Evolutionary conservation across 805 yeast genomes (phyloP), one percentile per base, ranked within the genome.

Genomic region (Teunomyces atbi): DNA sequence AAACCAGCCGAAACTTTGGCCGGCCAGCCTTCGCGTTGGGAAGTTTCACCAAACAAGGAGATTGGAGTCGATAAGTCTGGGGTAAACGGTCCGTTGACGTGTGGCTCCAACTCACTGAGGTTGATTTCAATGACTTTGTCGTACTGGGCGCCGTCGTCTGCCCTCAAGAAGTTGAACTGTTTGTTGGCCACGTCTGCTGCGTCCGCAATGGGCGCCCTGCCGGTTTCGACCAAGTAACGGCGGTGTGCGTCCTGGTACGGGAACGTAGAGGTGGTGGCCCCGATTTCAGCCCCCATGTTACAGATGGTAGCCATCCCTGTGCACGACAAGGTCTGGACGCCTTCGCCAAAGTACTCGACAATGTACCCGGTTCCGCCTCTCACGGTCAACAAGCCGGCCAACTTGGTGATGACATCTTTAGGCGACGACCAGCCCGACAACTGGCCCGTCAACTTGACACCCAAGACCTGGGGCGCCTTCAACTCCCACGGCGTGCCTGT

Each of bases 291-390:
- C 79, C 98, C 98, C 98, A 91, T 91, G 74, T 91, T 91, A 81
- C 98, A 91, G 74, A 91, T 91, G 60, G 98, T 91, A 68, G 95
- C 98, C 98, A 91, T 91, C 81, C 98, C 98, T 44, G 98, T 92
- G 73, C 96, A 89, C 42, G 96, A 87, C 70, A 91, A 84, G 49
- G 92, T 79, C 62, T 86, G 81, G 46, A 91, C 91, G 79, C 98
- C 98, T 45, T 84, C 90, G 69, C 98, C 98, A 63, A 85, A 91
- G 78, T 91, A 91, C 77, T 91, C 98, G 56, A 92, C 95, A 65
- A 91, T 90, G 66, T 82, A 82, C 70, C 98, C 98, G 47, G 98
- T 91, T 74, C 98, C 98, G 76, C 98, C 98, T 79, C 89, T 87
- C 63, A 91, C 98, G 53, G 97, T 91, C 56, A 92, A 81, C 61